These are phyloP conservation scores for Phalaenopsis aphrodite DNA, from an alignment of 106 monocot genomes.

Conservation along the genomic window DNA sequence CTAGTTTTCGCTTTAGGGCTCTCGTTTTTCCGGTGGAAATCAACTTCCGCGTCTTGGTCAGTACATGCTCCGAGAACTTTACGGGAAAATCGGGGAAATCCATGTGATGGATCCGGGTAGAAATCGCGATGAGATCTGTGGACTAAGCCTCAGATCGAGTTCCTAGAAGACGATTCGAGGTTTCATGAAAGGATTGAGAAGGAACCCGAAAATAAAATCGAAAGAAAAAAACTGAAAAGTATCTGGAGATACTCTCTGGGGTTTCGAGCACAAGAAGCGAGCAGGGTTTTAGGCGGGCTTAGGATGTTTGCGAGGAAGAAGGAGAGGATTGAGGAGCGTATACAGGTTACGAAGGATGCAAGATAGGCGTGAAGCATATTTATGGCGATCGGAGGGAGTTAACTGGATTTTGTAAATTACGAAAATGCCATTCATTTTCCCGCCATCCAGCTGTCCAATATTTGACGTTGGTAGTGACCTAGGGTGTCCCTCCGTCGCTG, in stretches of 20 bases:
- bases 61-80: neutral
- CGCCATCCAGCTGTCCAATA: conserved; percentile 3
- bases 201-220: neutral
- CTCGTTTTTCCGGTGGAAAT: neutral
- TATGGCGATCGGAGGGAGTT: neutral
- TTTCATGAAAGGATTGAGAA: neutral
- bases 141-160: neutral
- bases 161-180: neutral
- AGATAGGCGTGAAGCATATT: neutral
- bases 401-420: neutral
- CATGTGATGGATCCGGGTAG: neutral
- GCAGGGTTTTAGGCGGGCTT: neutral
- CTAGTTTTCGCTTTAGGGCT: conserved; percentile 2
- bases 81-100: neutral
- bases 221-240: neutral
- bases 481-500: neutral
- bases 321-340: neutral
- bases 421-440: neutral
- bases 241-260: neutral
- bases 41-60: neutral
- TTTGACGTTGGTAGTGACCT: neutral
- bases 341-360: neutral
- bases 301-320: neutral
- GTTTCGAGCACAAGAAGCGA: neutral
- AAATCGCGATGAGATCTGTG: neutral